Base-by-base conservation (phyloP, 2,329 filamentous ascomycete species). In the Penicillium sclerotiorum region DNA sequence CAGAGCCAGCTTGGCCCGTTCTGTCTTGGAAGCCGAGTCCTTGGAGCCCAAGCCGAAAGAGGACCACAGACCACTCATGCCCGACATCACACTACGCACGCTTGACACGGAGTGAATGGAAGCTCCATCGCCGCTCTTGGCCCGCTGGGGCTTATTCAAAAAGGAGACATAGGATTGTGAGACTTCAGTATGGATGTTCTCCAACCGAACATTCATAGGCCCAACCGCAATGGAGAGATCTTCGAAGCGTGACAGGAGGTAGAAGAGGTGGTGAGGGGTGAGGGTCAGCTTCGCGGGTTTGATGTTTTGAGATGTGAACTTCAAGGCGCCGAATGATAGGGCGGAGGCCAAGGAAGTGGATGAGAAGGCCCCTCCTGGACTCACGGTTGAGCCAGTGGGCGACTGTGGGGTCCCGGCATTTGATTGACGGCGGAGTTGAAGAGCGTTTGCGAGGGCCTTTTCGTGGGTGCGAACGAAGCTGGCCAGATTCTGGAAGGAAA, bases 401-500 rank as follows among this genome's bases (percentile, higher is more conserved):
- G 74, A 68, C 45, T 66, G 69, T 46, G 68, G 61, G 52, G 87
- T 85, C 48, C 83, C 74, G 59, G 81, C 83, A 84, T 92, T 87
- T 55, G 80, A 76, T 55, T 83, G 81, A 64, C 89, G 85, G 70
- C 87, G 87, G 62, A 95, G 81, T 72, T 96, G 93, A 56, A 96
- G 79, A 63, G 93, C 93, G 77, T 97, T 97, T 68, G 94, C 94
- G 56, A 99, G 83, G 30, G 92, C 93, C 76, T 95, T 95, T 75
- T 99, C 94, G 78, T 99, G 91, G 48, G 91, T 96, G 56, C 92
- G 90, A 74, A 99, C 91, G 75, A 96, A 97, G 75, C 87, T 87
- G 69, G 93, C 92, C 70, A 99, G 82, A 81, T 95, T 94, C 93
- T 96, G 71, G 38, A 8, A 49, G 38, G 47, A 20, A 38, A 37